These are phyloP conservation scores for Lophium mytilinum DNA, from an alignment of 495 filamentous ascomycete genomes.

Conservation along the genomic window DNA sequence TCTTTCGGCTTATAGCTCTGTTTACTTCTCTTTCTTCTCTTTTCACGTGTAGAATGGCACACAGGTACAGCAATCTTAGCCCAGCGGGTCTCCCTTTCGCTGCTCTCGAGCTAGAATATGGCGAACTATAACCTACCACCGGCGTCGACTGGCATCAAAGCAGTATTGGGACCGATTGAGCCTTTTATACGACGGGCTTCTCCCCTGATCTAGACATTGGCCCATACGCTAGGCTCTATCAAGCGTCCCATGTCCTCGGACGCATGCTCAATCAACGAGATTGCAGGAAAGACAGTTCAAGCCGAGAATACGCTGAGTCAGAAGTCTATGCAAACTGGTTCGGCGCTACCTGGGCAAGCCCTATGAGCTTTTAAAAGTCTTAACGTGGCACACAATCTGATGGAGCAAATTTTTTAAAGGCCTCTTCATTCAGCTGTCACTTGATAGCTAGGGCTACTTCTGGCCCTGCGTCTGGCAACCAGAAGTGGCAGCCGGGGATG, in stretches of 20 bases:
- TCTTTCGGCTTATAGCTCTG: background rate
- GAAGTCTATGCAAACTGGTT: background rate
- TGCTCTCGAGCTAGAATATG: background rate
- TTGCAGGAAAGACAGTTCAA: background rate
- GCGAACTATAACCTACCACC: no score
- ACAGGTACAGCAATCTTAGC: background rate
- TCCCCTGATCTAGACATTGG: background rate
- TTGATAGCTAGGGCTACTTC: no score
- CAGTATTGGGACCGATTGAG: background rate
- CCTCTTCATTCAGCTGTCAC: no score
- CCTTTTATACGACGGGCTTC: background rate
- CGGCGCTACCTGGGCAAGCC: no score
- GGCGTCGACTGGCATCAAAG: no score
- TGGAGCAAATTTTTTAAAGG: no score
- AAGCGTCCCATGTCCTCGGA: conserved; percentile 1
- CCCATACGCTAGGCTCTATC: background rate
- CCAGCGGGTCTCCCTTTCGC: background rate
- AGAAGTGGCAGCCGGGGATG: no score
- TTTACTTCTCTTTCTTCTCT: background rate
- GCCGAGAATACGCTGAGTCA: background rate
- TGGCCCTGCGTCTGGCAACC: no score
- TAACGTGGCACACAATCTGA: no score
- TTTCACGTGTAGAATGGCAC: background rate
- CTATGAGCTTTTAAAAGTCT: no score
- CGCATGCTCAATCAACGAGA: background rate